Evolutionary conservation across 495 filamentous ascomycete genomes (phyloP).

Genomic region (Annulohypoxylon stygium): DNA sequence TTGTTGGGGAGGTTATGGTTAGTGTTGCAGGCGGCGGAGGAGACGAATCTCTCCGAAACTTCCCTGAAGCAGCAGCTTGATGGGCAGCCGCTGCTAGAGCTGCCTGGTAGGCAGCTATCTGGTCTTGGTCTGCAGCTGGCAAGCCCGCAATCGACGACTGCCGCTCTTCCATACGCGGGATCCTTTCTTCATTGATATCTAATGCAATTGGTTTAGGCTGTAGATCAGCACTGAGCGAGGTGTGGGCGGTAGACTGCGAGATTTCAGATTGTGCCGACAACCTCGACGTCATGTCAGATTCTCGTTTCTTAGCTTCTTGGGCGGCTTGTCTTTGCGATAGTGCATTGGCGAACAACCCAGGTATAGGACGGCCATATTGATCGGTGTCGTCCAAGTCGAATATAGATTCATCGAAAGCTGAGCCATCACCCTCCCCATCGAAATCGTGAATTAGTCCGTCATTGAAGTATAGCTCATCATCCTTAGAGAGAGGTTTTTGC

Average conservation of each 20-base stretch:
- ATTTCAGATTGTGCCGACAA: slow-evolving; percentile 56
- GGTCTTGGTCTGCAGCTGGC: slow-evolving; percentile 62
- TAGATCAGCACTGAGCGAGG: slow-evolving; percentile 52
- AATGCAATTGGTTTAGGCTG: slow-evolving; percentile 31
- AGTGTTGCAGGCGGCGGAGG: slow-evolving; percentile 63
- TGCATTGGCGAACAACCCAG: slow-evolving; percentile 61
- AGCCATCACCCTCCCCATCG: slow-evolving; percentile 62
- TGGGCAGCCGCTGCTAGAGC: slow-evolving; percentile 84
- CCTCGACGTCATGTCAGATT: slow-evolving; percentile 56
- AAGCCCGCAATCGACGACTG: slow-evolving; percentile 33
- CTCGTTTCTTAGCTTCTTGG: slow-evolving; percentile 50
- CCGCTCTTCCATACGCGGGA: slow-evolving; percentile 36
- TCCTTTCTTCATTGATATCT: slow-evolving; percentile 26
- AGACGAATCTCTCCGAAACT: slow-evolving; percentile 72
- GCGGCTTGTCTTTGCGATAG: slow-evolving; percentile 52
- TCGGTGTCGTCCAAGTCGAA: slow-evolving; percentile 77
- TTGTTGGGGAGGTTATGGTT: slow-evolving; percentile 61
- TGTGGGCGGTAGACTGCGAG: slow-evolving; percentile 56
- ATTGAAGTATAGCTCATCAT: slow-evolving; percentile 86
- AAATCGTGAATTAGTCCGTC: slow-evolving; percentile 74
- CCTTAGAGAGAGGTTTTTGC: slow-evolving; percentile 53
- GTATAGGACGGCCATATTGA: slow-evolving; percentile 65
- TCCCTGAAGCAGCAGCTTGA: slow-evolving; percentile 76
- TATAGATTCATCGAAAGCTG: slow-evolving; percentile 80
- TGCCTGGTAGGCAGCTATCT: slow-evolving; percentile 79